Evolutionary conservation across 2,329 filamentous ascomycete genomes (phyloP).

Genomic region (Diplodia seriata): DNA sequence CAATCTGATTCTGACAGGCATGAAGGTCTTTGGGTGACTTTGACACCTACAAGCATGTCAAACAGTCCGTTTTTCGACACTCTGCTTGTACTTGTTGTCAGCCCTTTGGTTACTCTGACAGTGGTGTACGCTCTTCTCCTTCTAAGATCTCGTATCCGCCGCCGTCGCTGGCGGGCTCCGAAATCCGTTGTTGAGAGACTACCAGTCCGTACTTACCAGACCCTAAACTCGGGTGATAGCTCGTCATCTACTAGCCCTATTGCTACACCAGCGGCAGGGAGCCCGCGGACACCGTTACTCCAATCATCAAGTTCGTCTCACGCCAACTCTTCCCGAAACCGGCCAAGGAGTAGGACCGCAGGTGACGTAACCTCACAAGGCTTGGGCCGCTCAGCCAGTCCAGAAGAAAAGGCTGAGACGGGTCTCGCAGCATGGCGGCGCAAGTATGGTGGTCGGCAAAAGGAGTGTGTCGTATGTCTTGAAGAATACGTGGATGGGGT

Average conservation of each 20-base stretch:
- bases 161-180: slow-evolving; percentile 92
- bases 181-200: slow-evolving; percentile 94
- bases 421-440: slow-evolving; percentile 61
- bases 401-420: slow-evolving; percentile 60
- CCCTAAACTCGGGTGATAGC: slow-evolving; percentile 70
- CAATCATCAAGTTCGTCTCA: slow-evolving; percentile 51
- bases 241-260: slow-evolving; percentile 63
- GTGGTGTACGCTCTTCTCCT: slow-evolving; percentile 91
- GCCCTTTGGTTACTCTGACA: slow-evolving; percentile 87
- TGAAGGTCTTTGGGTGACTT: slow-evolving; percentile 93
- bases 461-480: slow-evolving; percentile 94
- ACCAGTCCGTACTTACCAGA: slow-evolving; percentile 95
- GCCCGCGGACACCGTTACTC: slow-evolving; percentile 80
- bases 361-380: slow-evolving; percentile 60
- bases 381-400: slow-evolving; percentile 41
- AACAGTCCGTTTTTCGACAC: slow-evolving; percentile 96
- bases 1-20: slow-evolving; percentile 53
- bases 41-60: slow-evolving; percentile 86
- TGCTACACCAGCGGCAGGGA: slow-evolving; percentile 69
- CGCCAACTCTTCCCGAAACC: slow-evolving; percentile 52
- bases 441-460: slow-evolving; percentile 68
- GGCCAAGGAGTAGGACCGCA: slow-evolving; percentile 70
- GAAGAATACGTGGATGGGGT: slow-evolving; percentile 96
- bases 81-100: slow-evolving; percentile 93
- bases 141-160: slow-evolving; percentile 84